phyloP scores from a whole-genome alignment of 306 rosid genomes.

The Carpinus fangiana region DNA sequence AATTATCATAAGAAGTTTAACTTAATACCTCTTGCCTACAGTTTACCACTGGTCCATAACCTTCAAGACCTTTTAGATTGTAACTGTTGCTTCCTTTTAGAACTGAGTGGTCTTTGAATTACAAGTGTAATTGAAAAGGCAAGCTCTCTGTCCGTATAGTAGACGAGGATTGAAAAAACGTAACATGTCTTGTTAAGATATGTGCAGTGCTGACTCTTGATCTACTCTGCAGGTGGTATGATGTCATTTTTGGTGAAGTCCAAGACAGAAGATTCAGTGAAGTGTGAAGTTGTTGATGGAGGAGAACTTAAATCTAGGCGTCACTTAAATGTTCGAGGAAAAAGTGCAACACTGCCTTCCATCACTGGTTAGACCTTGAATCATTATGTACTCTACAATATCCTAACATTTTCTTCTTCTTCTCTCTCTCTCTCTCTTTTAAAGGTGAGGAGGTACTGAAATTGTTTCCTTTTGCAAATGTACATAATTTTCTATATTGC shows the following conservation, averaged over 20 bases:
- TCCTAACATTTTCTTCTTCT: background rate
- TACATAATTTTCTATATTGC: slow-evolving; percentile 21
- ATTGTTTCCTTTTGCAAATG: slow-evolving; percentile 1
- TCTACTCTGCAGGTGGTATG: slow-evolving; percentile 79
- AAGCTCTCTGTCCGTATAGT: background rate
- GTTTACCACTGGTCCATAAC: background rate
- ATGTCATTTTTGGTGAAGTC: slow-evolving; percentile 85
- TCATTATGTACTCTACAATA: slow-evolving; percentile 1
- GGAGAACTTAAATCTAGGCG: slow-evolving; percentile 96
- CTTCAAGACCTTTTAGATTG: background rate
- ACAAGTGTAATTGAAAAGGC: background rate
- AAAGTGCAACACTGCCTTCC: slow-evolving; percentile 97
- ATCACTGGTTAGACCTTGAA: slow-evolving; percentile 71
- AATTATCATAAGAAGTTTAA: background rate
- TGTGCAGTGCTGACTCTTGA: slow-evolving; percentile 33
- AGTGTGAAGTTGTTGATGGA: slow-evolving; percentile 96
- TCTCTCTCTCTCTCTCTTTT: background rate
- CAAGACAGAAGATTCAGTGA: slow-evolving; percentile 79
- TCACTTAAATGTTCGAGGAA: slow-evolving; percentile 94
- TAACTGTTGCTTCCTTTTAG: background rate
- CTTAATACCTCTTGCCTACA: background rate
- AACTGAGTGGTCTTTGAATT: background rate
- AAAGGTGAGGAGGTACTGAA: slow-evolving; percentile 10
- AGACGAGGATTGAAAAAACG: background rate
- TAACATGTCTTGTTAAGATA: slow-evolving; percentile 1